Conservation (phyloP, 148 eudicot genomes). For the Pouteria glomerata region DNA sequence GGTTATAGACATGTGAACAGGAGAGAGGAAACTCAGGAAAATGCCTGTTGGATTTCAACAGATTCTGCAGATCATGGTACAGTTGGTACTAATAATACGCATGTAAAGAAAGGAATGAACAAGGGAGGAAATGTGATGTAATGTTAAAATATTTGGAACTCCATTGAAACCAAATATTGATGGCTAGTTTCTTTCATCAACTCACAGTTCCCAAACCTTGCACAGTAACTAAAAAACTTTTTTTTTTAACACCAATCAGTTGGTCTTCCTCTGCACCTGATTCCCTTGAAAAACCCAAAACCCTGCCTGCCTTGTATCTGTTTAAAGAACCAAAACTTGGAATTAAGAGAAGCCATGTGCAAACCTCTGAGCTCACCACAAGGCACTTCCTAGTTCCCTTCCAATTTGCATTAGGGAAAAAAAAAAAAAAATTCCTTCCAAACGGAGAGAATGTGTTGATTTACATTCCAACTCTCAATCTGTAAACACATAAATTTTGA, state of each 20-base stretch:
- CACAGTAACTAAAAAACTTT: constrained; percentile 14
- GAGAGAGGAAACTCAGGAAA: too few relatives aligned
- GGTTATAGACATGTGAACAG: background rate
- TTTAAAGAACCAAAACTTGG: constrained; percentile 58
- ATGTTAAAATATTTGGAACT: constrained; percentile 2
- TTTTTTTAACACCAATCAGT: constrained; percentile 29
- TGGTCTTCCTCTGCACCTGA: constrained; percentile 43
- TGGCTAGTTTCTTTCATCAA: constrained; percentile 15
- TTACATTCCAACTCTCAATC: too few relatives aligned
- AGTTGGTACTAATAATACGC: background rate
- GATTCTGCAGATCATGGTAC: too few relatives aligned
- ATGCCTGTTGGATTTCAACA: too few relatives aligned
- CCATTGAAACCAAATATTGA: background rate
- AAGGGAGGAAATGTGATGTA: background rate
- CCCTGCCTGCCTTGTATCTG: constrained; percentile 22
- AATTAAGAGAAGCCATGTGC: constrained; percentile 80
- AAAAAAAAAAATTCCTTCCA: background rate
- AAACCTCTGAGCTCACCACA: constrained; percentile 61
- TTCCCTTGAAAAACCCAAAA: constrained; percentile 39
- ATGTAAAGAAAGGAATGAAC: background rate
- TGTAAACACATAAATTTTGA: too few relatives aligned
- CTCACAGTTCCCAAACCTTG: constrained; percentile 32
- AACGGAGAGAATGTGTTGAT: background rate
- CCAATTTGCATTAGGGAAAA: constrained; percentile 2
- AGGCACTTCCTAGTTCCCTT: constrained; percentile 42